Conservation (phyloP, 768 basidiomycete species). For the Suillus fuscotomentosus region DNA sequence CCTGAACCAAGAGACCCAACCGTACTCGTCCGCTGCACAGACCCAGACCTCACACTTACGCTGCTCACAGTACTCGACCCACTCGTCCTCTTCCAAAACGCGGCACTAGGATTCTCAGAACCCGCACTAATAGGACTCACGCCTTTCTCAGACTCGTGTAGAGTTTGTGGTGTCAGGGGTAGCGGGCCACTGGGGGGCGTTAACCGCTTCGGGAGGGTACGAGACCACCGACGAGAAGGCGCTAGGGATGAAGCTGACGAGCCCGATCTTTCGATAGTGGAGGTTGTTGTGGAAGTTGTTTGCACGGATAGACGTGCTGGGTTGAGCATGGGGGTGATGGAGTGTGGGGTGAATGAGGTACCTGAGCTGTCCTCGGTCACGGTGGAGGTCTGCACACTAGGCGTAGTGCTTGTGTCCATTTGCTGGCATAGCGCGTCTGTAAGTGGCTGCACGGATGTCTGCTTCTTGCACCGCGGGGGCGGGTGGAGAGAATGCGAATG, state of each 20-base stretch:
- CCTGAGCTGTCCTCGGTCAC: neutral
- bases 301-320: neutral
- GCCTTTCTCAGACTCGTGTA: slow-evolving; percentile 12
- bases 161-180: slow-evolving; percentile 38
- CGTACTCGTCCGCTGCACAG: neutral
- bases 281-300: neutral
- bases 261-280: slow-evolving; percentile 27
- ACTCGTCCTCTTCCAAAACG: slow-evolving; percentile 54
- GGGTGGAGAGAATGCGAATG: slow-evolving; percentile 32
- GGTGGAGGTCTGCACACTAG: slow-evolving; percentile 13
- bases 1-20: neutral
- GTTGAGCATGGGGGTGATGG: neutral
- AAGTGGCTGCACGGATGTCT: slow-evolving; percentile 6
- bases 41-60: slow-evolving; percentile 30
- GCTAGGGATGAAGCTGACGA: slow-evolving; percentile 16
- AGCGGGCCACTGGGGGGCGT: slow-evolving; percentile 59
- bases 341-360: neutral
- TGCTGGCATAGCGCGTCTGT: slow-evolving; percentile 11
- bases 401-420: slow-evolving; percentile 17
- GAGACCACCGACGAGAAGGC: slow-evolving; percentile 50
- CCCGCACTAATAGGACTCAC: slow-evolving; percentile 28
- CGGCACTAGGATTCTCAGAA: slow-evolving; percentile 21
- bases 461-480: slow-evolving; percentile 30
- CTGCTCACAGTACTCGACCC: slow-evolving; percentile 43
- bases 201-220: slow-evolving; percentile 47